Evolutionary conservation across 148 eudicot species (phyloP).

Genomic region (Gaultheria prostrata): DNA sequence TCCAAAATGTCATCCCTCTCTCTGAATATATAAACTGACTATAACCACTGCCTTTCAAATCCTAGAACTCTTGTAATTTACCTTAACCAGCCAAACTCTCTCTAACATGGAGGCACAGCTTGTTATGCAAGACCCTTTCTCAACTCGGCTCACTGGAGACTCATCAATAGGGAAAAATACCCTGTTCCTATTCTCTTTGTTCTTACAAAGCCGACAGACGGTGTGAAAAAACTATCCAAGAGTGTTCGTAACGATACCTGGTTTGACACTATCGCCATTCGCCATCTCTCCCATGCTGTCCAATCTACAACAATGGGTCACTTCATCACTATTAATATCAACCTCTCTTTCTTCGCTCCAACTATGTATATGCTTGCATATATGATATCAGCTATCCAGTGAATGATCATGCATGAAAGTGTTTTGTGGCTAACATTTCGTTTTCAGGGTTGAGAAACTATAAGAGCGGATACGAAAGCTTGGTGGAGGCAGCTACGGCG

Average conservation of each 20-base stretch:
- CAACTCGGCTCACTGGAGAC: slow-evolving; percentile 7
- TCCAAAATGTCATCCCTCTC: too few species aligned
- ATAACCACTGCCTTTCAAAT: too few species aligned
- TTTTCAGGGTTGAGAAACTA: slow-evolving; percentile 39
- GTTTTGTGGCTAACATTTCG: too few species aligned
- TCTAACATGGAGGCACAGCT: slow-evolving; percentile 23
- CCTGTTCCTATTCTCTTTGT: slow-evolving; percentile 5
- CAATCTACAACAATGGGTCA: slow-evolving; percentile 57
- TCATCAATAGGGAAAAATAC: slow-evolving; percentile 14
- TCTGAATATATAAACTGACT: too few species aligned
- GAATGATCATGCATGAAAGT: too few species aligned
- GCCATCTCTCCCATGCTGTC: slow-evolving; percentile 50
- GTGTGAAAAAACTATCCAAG: slow-evolving; percentile 16
- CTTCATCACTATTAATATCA: neutral
- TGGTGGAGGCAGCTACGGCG: slow-evolving; percentile 48
- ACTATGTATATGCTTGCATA: too few species aligned
- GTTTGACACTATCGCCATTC: slow-evolving; percentile 59
- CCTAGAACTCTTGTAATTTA: too few species aligned
- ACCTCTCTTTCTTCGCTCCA: neutral
- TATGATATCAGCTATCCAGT: too few species aligned
- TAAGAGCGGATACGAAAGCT: slow-evolving; percentile 56
- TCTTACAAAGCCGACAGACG: neutral
- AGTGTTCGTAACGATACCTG: slow-evolving; percentile 51
- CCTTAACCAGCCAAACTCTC: neutral
- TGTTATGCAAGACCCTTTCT: slow-evolving; percentile 11